phyloP scores from a whole-genome alignment of 2,329 filamentous ascomycete genomes.

The Rutstroemia sp. region DNA sequence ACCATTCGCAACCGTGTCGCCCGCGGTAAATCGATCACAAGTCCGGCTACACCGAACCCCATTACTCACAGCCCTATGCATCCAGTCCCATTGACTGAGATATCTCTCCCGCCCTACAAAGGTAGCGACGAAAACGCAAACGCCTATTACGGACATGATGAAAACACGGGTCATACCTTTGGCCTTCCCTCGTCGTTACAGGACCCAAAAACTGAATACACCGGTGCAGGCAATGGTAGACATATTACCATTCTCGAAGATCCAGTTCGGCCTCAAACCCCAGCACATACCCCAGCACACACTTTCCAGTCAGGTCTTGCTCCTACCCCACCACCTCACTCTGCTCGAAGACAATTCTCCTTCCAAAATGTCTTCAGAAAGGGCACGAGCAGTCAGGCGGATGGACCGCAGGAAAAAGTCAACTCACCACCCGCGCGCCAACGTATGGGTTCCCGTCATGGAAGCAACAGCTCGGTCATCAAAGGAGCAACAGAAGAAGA shows the following conservation, averaged over 20 bases:
- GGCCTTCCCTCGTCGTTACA: conserved; percentile 36
- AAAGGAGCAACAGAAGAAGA: conserved; percentile 73
- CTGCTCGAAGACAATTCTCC: conserved; percentile 73
- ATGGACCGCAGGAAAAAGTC: conserved; percentile 19
- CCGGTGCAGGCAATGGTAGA: conserved; percentile 39
- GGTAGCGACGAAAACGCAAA: conserved; percentile 33
- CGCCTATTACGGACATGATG: conserved; percentile 33
- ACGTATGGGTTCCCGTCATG: conserved; percentile 34
- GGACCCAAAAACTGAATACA: conserved; percentile 40
- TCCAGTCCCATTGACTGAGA: conserved; percentile 56
- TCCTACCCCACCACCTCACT: conserved; percentile 53
- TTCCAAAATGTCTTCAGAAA: conserved; percentile 74
- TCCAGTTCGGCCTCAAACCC: conserved; percentile 7
- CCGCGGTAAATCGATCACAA: conserved; percentile 11
- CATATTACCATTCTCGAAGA: conserved; percentile 42
- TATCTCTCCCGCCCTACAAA: conserved; percentile 44
- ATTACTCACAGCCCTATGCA: conserved; percentile 49
- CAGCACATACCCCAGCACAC: conserved; percentile 15
- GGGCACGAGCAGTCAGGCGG: conserved; percentile 10
- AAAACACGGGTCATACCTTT: conserved; percentile 36
- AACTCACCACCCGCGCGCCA: conserved; percentile 31
- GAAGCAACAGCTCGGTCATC: conserved; percentile 29
- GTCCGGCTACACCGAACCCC: conserved; percentile 13
- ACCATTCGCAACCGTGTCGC: conserved; percentile 43
- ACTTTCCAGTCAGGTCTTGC: conserved; percentile 28